Base-by-base conservation (phyloP, 768 basidiomycete genomes). In the Kwoniella shandongensis region DNA sequence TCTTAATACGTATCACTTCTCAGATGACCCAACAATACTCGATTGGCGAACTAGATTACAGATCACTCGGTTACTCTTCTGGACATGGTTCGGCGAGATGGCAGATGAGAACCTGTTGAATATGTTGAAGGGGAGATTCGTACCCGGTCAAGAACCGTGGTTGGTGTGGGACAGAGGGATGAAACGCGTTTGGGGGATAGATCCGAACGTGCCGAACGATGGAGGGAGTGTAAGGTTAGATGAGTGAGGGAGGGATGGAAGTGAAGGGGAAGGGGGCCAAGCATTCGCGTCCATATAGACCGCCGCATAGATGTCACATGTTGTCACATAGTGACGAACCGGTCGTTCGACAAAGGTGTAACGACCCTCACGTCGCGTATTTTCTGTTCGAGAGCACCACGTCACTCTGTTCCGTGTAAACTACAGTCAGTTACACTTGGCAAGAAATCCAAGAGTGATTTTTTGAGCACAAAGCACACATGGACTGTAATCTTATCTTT, bases 91-190 rank as follows among this genome's bases (percentile, higher is more conserved):
- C 7, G 61, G 55, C 5, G 69, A 74, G 35, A 39, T 29, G 44
- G 15, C 44, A 29, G 57, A 60, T 45, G 62, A 52, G 20, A 52
- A 38, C 30, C 53, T 52, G 47, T 62, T 63, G 42, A 27, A 35
- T 6, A 29, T 49, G 20, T 45, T 83, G 1, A 62, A 76, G 0
- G 85, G 83, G 17, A 74, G 82, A 44, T 79, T 83, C 39, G 82
- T 85, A 67, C 75, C 42, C 82, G 84, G 85, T 72, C 47, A 39
- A 46, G 76, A 63, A 49, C 66, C 62, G 26, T 67, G 65, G 70
- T 59, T 27, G 22, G 40, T 67, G 3, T 74, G 69, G 68, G 67
- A 65, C 15, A 51, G 67, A 36, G 54, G 57, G 4, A 42, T 69
- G 49, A 35, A 52, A 20, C 27, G 61, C 17, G 11, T 32, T 1